Conservation (phyloP, 805 yeast species). For the Ogataea methanolica region DNA sequence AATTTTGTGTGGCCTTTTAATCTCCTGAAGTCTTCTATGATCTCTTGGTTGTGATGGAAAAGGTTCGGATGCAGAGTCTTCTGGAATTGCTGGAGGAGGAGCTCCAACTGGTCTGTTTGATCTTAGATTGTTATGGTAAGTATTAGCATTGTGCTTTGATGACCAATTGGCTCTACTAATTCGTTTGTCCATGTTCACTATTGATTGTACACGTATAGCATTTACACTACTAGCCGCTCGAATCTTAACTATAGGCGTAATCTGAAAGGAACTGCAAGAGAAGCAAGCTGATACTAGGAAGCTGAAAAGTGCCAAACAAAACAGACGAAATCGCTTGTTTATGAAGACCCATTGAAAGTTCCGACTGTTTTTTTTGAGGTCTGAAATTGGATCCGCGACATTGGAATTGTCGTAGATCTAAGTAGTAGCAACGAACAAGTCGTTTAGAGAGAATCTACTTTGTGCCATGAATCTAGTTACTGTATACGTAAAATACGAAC, state of each 20-base stretch:
- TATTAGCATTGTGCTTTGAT: conserved; percentile 10
- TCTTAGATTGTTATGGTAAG: neutral
- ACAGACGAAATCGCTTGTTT: too few species aligned
- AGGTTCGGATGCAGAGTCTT: neutral
- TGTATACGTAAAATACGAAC: neutral
- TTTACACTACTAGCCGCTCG: neutral
- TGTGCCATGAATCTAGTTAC: too few species aligned
- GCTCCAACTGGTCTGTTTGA: neutral
- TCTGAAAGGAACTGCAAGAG: neutral
- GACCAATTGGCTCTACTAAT: conserved; percentile 26
- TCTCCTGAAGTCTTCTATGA: neutral
- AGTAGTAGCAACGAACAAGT: too few species aligned
- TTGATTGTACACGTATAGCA: neutral
- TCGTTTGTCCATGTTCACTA: conserved; percentile 12
- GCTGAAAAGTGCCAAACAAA: too few species aligned
- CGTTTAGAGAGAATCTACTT: too few species aligned
- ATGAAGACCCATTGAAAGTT: too few species aligned
- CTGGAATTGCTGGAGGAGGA: neutral
- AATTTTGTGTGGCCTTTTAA: conserved; percentile 14
- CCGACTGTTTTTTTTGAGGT: too few species aligned
- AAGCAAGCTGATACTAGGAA: neutral
- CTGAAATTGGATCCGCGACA: too few species aligned
- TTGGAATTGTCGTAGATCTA: too few species aligned
- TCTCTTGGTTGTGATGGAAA: neutral
- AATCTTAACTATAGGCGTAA: neutral